Base-by-base conservation (phyloP, 768 basidiomycete species). In the Naganishia vishniacii region DNA sequence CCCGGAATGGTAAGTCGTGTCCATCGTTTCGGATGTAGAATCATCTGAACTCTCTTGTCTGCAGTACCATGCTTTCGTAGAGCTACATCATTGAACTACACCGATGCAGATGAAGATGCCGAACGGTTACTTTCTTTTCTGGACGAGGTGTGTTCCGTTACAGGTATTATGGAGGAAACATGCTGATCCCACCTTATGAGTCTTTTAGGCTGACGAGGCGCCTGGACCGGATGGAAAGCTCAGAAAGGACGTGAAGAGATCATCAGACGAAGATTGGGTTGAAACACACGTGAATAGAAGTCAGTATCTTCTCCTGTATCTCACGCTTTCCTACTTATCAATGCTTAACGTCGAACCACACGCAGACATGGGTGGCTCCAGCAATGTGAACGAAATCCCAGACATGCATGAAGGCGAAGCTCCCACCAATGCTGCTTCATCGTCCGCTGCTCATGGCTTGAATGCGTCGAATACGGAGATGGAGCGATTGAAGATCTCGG, bases 61-160 rank as follows among this genome's bases (percentile, higher is more conserved):
- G 18, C 61, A 81, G 95, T 98, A n/a, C 91, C 95, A 8, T 98
- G 93, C 77, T 84, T 98, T 32, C 86, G 94, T 48, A 85, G 95
- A 70, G 95, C 92, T 12, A 90, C 88, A 2, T 87, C 91, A 34
- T 82, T 95, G 48, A 88, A 90, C 47, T 93, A 94, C 80, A 92
- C 91, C 0, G 94, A 94, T 70, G 89, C 87, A 12, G 93, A 97
- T 75, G 94, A 95, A 78, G 95, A 98, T 72, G 90, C 88, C 0
- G 94, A 99, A 77, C 88, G 91, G 44, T 80, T 98, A 25, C 83
- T 99, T 48, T 85, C 84, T 37, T 91, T 98, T 69, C 65, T 78
- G 45, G 76, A 77, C 45, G 81, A 81, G 58, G 88, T 75, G 26
- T 62, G 71, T 67, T 61, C 41, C 25, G 15, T 28, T 34, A 47